Percentiles rank a stretch among this genome's conserved stretches.
Conservation (phyloP, 208 protist species). For the Wallacemonas collosoma region DNA sequence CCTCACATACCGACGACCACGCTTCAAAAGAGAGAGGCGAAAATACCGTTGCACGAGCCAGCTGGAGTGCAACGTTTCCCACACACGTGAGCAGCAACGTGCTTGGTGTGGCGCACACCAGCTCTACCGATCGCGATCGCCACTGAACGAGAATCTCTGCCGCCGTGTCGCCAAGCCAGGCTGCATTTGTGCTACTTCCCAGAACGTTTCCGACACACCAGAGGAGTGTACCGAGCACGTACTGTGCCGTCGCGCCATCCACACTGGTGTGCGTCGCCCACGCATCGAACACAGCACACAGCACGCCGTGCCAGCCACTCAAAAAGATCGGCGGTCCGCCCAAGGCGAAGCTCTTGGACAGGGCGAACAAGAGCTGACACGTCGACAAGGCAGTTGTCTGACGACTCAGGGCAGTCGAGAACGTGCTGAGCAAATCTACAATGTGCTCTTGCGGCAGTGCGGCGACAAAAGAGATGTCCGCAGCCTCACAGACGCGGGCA, state of each 20-base stretch:
- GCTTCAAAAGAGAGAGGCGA: not conserved
- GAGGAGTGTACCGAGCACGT: conserved; percentile 1
- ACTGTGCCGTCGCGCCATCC: not conserved
- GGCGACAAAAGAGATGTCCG: conserved; percentile 24
- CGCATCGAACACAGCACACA: not conserved
- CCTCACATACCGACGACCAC: not conserved
- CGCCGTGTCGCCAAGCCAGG: not conserved
- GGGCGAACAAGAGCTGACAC: conserved; percentile 8
- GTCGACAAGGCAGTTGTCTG: not conserved
- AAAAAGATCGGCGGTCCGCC: conserved; percentile 8
- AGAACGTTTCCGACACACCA: not conserved
- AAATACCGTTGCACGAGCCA: not conserved
- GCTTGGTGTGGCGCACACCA: not conserved
- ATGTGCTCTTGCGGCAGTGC: conserved; percentile 16
- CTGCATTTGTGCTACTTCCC: not conserved
- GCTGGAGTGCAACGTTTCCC: not conserved
- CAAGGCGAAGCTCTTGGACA: conserved; percentile 10
- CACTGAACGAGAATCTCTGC: not conserved
- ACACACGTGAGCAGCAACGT: not conserved
- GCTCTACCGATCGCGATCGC: not conserved
- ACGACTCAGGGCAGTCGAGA: not conserved
- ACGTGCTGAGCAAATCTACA: not conserved
- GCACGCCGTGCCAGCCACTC: conserved; percentile 1
- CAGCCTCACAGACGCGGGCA: conserved; percentile 37
- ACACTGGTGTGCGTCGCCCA: not conserved